These are phyloP conservation scores for Lichtheimia ornata DNA, from an alignment of 371 early-diverging fungal species.

Conservation along the genomic window DNA sequence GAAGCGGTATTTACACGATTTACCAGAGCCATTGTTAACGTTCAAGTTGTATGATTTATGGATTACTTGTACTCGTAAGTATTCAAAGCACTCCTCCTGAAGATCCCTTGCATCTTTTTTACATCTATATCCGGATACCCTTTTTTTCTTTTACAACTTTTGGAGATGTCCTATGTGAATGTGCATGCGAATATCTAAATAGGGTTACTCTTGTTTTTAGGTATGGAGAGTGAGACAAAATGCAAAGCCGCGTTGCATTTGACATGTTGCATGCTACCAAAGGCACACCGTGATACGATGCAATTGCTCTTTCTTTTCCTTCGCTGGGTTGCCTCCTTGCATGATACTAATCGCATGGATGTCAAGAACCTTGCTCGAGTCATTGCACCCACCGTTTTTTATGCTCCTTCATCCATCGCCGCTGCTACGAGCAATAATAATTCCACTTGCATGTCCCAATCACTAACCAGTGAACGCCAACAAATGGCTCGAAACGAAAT, in stretches of 20 bases:
- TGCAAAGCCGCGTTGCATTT: slow-evolving; percentile 70
- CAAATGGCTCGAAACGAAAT: slow-evolving; percentile 62
- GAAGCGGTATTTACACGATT: slow-evolving; percentile 90
- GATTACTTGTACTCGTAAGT: slow-evolving; percentile 62
- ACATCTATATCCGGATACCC: slow-evolving; percentile 8
- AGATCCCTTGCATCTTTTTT: not conserved
- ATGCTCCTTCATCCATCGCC: slow-evolving; percentile 11
- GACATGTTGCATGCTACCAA: slow-evolving; percentile 84
- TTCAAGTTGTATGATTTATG: slow-evolving; percentile 83
- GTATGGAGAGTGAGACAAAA: slow-evolving; percentile 42
- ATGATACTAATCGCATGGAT: slow-evolving; percentile 84
- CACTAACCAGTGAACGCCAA: slow-evolving; percentile 51
- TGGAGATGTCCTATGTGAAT: not conserved
- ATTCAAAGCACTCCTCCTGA: not conserved
- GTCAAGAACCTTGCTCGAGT: slow-evolving; percentile 88
- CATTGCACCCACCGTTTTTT: slow-evolving; percentile 91
- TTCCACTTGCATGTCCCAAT: slow-evolving; percentile 32
- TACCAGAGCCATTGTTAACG: slow-evolving; percentile 94
- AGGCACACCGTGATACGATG: slow-evolving; percentile 88
- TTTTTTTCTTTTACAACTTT: not conserved
- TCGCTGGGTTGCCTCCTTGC: slow-evolving; percentile 74
- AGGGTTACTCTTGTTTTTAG: slow-evolving; percentile 6
- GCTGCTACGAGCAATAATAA: slow-evolving; percentile 48
- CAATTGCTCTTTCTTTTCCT: slow-evolving; percentile 83
- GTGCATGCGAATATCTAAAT: not conserved